Conservation (phyloP, 768 basidiomycete species). For the Gloeopeniophorella convolvens region DNA sequence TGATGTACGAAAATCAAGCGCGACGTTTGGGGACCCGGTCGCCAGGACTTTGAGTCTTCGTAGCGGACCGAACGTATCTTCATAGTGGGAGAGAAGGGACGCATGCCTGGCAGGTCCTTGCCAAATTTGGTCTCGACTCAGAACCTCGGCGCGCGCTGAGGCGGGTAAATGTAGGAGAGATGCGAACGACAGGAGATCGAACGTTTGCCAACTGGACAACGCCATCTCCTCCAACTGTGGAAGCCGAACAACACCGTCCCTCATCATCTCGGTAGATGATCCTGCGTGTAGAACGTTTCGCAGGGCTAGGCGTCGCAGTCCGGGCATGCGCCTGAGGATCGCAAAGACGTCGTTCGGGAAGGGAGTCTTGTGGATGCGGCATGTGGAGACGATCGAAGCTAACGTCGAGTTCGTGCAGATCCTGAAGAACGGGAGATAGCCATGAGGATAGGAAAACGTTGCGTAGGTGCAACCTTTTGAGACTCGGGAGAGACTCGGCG, state of each 20-base stretch:
- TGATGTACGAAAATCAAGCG: neutral
- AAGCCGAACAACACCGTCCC: neutral
- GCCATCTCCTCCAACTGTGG: neutral
- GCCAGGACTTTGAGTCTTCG: slow-evolving; percentile 3
- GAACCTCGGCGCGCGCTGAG: neutral
- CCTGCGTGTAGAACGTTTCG: slow-evolving; percentile 1
- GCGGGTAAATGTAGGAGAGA: neutral
- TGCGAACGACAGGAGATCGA: neutral
- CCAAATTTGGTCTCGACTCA: neutral
- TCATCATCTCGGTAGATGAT: neutral
- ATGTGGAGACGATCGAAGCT: neutral
- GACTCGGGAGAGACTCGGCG: neutral
- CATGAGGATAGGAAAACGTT: slow-evolving; percentile 3
- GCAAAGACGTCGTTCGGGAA: neutral
- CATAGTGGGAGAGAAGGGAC: neutral
- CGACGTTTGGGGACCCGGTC: neutral
- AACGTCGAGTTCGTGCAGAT: slow-evolving; percentile 2
- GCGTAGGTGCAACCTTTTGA: neutral
- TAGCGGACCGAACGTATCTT: neutral
- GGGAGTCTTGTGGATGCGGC: neutral
- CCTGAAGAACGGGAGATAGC: neutral
- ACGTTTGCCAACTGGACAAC: neutral
- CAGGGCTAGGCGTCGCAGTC: neutral
- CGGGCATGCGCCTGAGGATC: neutral
- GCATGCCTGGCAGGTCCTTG: too few relatives aligned